A percentile compares a stretch with the other conserved stretches of the same genome.
These are phyloP conservation scores for Mycena crocata DNA, from an alignment of 768 basidiomycete genomes.

Conservation along the genomic window DNA sequence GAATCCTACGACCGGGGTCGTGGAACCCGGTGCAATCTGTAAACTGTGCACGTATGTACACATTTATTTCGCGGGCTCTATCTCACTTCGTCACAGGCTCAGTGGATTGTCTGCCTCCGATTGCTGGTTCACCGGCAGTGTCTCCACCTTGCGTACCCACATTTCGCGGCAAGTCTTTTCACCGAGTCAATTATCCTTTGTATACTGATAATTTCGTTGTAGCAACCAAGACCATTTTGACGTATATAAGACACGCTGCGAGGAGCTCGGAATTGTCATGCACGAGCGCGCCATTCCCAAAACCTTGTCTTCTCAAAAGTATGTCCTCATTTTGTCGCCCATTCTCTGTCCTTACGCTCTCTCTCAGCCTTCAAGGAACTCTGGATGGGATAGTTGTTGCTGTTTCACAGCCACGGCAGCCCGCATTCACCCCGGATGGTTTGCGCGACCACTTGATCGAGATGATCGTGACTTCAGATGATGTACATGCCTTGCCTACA, in stretches of 20 bases:
- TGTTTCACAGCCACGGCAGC: neutral
- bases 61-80: no score
- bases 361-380: neutral
- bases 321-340: no score
- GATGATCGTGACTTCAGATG: neutral
- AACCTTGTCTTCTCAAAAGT: neutral
- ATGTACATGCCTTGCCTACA: no score
- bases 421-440: neutral
- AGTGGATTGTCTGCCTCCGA: neutral
- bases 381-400: constrained; percentile 3
- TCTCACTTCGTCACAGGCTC: neutral
- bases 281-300: neutral
- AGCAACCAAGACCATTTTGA: neutral
- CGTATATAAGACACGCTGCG: constrained; percentile 1
- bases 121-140: constrained; percentile 3
- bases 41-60: neutral
- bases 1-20: neutral
- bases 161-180: neutral
- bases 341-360: no score
- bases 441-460: constrained; percentile 6
- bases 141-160: neutral
- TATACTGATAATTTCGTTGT: no score
- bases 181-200: no score
- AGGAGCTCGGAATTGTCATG: neutral
- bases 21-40: neutral